phyloP scores from a whole-genome alignment of 2,329 filamentous ascomycete genomes.

The Neofusicoccum parvum region DNA sequence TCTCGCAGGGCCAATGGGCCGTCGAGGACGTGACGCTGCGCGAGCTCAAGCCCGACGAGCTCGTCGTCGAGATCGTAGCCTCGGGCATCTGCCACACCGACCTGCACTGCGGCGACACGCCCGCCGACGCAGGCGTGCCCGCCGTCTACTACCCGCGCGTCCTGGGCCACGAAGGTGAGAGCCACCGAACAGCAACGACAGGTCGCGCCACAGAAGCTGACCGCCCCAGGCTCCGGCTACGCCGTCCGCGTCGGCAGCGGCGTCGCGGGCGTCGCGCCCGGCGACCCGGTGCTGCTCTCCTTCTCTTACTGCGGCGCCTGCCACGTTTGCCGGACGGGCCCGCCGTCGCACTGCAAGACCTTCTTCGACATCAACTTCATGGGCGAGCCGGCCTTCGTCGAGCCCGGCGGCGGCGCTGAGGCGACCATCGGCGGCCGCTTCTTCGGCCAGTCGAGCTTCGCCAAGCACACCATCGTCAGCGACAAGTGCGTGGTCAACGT shows the following conservation, averaged over 20 bases:
- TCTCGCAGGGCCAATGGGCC: constrained; percentile 40
- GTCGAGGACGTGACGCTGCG: constrained; percentile 40
- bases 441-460: constrained; percentile 53
- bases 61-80: constrained; percentile 55
- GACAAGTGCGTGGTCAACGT: constrained; percentile 48
- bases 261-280: constrained; percentile 42
- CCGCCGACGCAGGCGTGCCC: constrained; percentile 27
- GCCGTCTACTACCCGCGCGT: constrained; percentile 47
- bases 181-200: no score
- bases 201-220: not conserved
- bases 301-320: constrained; percentile 17
- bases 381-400: constrained; percentile 10
- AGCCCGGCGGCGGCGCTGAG: not conserved
- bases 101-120: constrained; percentile 45
- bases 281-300: constrained; percentile 47
- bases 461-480: constrained; percentile 43
- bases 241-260: constrained; percentile 46
- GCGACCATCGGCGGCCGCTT: constrained; percentile 42
- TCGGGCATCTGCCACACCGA: constrained; percentile 59
- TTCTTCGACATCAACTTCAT: constrained; percentile 20
- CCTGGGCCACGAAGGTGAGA: constrained; percentile 54
- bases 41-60: constrained; percentile 44
- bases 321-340: constrained; percentile 16
- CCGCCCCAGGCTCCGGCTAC: constrained; percentile 41
- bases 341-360: constrained; percentile 18